These are phyloP conservation scores for Stephania cephalantha DNA, from an alignment of 164 flowering plant genomes.

Conservation along the genomic window DNA sequence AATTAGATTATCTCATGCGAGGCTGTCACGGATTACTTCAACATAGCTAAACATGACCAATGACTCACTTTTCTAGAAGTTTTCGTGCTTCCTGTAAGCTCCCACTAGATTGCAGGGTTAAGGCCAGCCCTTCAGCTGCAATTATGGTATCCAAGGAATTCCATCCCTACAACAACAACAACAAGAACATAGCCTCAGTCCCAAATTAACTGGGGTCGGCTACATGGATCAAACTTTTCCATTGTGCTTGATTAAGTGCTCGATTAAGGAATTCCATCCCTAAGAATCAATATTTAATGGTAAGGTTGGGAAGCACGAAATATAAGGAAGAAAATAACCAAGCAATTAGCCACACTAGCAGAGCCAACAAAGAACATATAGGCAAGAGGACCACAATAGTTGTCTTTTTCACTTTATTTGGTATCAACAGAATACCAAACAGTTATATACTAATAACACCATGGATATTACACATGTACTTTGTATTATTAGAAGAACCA, in stretches of 20 bases:
- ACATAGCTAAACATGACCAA: neutral
- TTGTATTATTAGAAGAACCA: neutral
- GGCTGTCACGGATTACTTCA: neutral
- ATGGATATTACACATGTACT: neutral
- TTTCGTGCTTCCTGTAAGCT: constrained; percentile 59
- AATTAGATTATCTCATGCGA: neutral
- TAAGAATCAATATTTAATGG: constrained; percentile 16
- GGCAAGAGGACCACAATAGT: neutral
- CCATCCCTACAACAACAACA: no score
- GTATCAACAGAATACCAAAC: no score
- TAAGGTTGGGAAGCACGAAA: constrained; percentile 3
- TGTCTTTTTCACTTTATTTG: no score
- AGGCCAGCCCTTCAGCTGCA: constrained; percentile 70
- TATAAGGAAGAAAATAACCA: neutral
- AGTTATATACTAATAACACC: no score
- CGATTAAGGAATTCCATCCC: constrained; percentile 87
- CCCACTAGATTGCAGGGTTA: constrained; percentile 54
- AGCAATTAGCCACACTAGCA: neutral
- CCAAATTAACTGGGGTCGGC: no score
- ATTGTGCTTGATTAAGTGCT: no score
- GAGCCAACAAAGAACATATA: neutral
- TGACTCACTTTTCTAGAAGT: constrained; percentile 54
- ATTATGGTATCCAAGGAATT: constrained; percentile 63
- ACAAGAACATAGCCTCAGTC: no score
- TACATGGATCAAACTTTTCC: no score